Base-by-base conservation (phyloP, 192 early-diverging fungal species). In the Coemansia sp. region DNA sequence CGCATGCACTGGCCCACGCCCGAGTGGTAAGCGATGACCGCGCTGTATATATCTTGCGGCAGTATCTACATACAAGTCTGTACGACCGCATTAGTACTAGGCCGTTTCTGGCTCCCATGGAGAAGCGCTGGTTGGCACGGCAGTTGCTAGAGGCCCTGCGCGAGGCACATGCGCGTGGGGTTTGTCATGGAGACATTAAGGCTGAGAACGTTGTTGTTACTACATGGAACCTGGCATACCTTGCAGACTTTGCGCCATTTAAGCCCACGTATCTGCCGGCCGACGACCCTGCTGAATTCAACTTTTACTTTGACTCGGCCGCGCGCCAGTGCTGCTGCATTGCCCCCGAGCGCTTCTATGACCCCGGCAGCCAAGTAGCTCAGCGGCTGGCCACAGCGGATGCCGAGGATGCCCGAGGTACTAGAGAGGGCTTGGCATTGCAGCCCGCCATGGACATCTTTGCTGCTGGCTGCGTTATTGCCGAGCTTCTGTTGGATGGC, bases 81-180 rank as follows among this genome's bases (percentile, higher is more conserved):
- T 98, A 98, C 42, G 95, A 98, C 72, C 85, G 93, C 6, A 92
- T 97, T 33, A 97, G 92, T 54, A 98, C 91, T 1, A 84, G 95
- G 15, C 95, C 95, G 13, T 98, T 98, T 50, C 71, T 98, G 54
- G 82, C 83, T 18, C 41, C 77, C 4, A 78, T 58, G 1, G 95
- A 98, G 64, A 97, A 97, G 59, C 91, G 86, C 42, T 98, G 95
- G 95, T 90, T 98, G 38, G 83, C 91, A 4, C 91, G 85, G 64
- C 95, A 98, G 53, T 49, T 98, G 7, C 77, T 97, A 14, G 76
- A 77, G 37, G 92, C 85, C 2, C 51, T 98, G 25, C 80, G 86
- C 4, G 87, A 93, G 47, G 77, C 84, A 14, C 95, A 98, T 55
- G 34, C 29, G 18, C 34, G 50, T 13, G 67, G 88, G 46, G 80